Evolutionary conservation across 2,329 filamentous ascomycete genomes (phyloP).

Genomic region (Venturia nashicola): DNA sequence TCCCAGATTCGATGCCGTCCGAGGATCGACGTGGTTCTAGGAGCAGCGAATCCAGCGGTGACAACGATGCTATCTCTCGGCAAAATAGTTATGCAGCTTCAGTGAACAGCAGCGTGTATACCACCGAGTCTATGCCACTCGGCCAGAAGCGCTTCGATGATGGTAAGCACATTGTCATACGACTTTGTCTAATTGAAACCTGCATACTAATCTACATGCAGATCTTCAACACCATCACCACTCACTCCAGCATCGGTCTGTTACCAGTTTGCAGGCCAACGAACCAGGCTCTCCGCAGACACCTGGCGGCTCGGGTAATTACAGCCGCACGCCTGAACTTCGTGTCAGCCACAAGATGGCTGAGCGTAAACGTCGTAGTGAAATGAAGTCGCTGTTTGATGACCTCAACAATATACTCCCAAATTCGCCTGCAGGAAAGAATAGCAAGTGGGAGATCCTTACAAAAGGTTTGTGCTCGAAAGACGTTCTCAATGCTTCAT

Average conservation of each 20-base stretch:
- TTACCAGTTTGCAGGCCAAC: constrained; percentile 51
- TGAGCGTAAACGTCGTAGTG: constrained; percentile 69
- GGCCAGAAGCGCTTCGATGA: constrained; percentile 66
- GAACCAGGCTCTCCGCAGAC: constrained; percentile 40
- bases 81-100: constrained; percentile 68
- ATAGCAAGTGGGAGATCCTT: constrained; percentile 81
- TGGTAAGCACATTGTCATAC: constrained; percentile 20
- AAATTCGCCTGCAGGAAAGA: constrained; percentile 70
- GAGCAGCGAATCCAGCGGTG: constrained; percentile 35
- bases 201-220: constrained; percentile 13
- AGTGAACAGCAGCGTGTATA: constrained; percentile 67
- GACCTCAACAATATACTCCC: constrained; percentile 67
- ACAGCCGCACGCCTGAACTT: constrained; percentile 71
- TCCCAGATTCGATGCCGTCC: constrained; percentile 56
- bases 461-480: constrained; percentile 58
- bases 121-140: constrained; percentile 58
- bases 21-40: constrained; percentile 34
- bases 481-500: background rate
- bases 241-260: constrained; percentile 60
- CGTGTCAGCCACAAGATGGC: constrained; percentile 77
- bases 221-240: constrained; percentile 53
- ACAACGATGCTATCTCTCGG: constrained; percentile 49
- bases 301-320: constrained; percentile 53
- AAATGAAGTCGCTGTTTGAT: constrained; percentile 83
- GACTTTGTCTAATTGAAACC: background rate